Evolutionary conservation across 352 stramenopile genomes (phyloP).

Genomic region (Phytophthora constricta): DNA sequence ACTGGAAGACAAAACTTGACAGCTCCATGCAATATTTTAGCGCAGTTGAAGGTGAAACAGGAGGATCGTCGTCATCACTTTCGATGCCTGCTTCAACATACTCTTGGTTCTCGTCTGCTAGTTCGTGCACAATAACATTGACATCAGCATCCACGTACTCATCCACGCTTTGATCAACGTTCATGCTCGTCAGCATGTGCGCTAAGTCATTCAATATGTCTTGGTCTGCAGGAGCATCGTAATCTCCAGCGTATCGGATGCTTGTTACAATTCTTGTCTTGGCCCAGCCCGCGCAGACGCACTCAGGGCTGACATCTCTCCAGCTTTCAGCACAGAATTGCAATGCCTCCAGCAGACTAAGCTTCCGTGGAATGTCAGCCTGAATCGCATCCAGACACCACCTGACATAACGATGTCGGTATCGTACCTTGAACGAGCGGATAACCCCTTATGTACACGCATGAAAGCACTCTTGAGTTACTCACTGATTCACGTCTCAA

Average conservation of each 20-base stretch:
- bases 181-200: background rate
- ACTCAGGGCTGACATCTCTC: constrained; percentile 7
- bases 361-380: constrained; percentile 1
- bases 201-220: constrained; percentile 5
- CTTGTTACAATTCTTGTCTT: constrained; percentile 6
- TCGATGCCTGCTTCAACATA: background rate
- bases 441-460: no score
- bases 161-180: background rate
- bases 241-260: background rate
- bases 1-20: constrained; percentile 15
- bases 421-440: constrained; percentile 3
- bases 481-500: no score
- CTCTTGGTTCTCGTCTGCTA: background rate
- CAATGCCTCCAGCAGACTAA: constrained; percentile 13
- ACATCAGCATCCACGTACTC: constrained; percentile 14
- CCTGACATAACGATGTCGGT: constrained; percentile 16
- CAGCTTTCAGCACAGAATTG: constrained; percentile 6
- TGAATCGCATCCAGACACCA: constrained; percentile 19
- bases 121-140: constrained; percentile 8
- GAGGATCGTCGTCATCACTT: background rate
- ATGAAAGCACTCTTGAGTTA: no score
- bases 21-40: constrained; percentile 12
- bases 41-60: constrained; percentile 10
- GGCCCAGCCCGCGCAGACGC: constrained; percentile 6
- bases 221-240: background rate